Evolutionary conservation across 768 basidiomycete genomes (phyloP).

Genomic region (Lyophyllum decastes): DNA sequence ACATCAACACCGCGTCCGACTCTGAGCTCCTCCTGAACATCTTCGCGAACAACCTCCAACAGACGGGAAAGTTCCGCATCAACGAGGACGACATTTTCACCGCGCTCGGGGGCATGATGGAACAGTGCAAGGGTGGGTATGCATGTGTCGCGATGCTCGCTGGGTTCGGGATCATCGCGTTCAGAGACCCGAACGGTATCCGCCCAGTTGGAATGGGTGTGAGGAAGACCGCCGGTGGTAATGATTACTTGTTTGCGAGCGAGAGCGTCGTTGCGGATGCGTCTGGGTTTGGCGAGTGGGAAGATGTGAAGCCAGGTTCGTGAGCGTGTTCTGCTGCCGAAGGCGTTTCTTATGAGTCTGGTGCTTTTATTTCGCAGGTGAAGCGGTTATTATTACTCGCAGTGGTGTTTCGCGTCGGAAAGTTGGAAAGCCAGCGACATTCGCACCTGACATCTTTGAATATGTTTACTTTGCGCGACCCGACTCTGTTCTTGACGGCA

Average conservation of each 20-base stretch:
- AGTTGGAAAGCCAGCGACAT: conserved; percentile 67
- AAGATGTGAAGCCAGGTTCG: conserved; percentile 88
- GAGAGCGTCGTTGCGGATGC: conserved; percentile 98
- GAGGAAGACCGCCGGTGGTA: conserved; percentile 57
- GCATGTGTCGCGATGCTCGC: conserved; percentile 99
- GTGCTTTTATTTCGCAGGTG: conserved; percentile 53
- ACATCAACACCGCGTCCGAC: conserved; percentile 98
- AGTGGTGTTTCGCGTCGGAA: conserved; percentile 72
- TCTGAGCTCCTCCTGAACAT: conserved; percentile 97
- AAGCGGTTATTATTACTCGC: conserved; percentile 95
- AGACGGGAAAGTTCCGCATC: conserved; percentile 98
- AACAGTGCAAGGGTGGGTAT: conserved; percentile 88
- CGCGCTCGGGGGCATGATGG: conserved; percentile 88
- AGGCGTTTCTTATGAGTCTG: neutral
- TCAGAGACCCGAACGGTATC: conserved; percentile 97
- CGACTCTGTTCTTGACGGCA: conserved; percentile 95
- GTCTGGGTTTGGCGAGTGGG: conserved; percentile 87
- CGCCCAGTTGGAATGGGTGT: conserved; percentile 87
- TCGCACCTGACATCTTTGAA: conserved; percentile 99
- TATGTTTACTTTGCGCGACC: conserved; percentile 98
- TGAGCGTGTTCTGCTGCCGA: conserved; percentile 3
- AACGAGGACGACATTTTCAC: conserved; percentile 99
- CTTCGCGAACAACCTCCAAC: conserved; percentile 95
- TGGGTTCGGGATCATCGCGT: conserved; percentile 97
- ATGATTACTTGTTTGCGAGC: conserved; percentile 89